Evolutionary conservation across 306 rosid genomes (phyloP), one percentile per base, ranked within the genome.

Genomic region (Calophaca sinica): DNA sequence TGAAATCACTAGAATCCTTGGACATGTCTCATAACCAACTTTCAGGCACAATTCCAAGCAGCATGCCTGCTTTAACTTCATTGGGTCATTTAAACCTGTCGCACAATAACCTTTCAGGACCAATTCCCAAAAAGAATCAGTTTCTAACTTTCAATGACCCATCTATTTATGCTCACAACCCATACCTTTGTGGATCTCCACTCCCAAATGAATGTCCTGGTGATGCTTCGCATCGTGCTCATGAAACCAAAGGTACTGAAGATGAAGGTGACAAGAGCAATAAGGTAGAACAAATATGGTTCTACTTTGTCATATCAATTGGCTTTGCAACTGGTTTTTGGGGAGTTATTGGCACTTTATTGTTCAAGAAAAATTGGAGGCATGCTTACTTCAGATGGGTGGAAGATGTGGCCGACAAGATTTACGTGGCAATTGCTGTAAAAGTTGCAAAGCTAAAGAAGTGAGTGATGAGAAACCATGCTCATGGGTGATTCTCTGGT

Each of bases 331-430:
- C 20, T 32, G 80, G 80, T 0, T 75, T 53, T 2, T 75, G 80
- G 73, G 73, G 73, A 75, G 45, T 75, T 29, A 41, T 65, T 29
- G 48, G 58, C 1, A 32, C 55, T 9, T 53, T 75, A 7, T 42
- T 32, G 7, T 68, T 60, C 1, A 78, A 58, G 36, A 75, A 65
- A 48, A 75, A 38, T 3, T 75, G 73, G 80, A 75, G 80, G 10
- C 73, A 64, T 52, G 73, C 73, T 29, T 75, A 53, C 66, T 75
- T 75, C 48, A 75, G 66, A 53, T 64, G 80, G 80, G 73, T 41
- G 35, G 73, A 75, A 75, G 65, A 75, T 75, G n/a, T 20, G 49
- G 62, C 32, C 1, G 79, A 74, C 5, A 4, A 46, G 0, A 62
- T 74, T 50, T 74, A 74, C 64, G 67, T 75, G 26, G 3, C 48